Base-by-base conservation (phyloP, 192 early-diverging fungal species). In the Phycomyces nitens region DNA sequence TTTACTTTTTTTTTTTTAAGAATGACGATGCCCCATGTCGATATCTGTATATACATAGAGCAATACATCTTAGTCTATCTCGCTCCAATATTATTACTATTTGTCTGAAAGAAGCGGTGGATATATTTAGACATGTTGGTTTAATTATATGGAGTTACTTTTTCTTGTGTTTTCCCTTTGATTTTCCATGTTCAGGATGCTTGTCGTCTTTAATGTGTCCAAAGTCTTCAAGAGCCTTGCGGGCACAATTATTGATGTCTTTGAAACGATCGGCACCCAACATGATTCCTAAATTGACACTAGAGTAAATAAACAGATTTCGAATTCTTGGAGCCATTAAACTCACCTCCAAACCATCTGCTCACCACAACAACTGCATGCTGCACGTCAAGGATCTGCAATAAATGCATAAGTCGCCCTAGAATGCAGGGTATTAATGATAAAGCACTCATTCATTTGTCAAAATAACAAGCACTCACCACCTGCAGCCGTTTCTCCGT, bases 401-500 rank as follows among this genome's bases (percentile, higher is more conserved):
- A 71, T 63, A 98, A 73, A 76, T 96, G 92, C 11, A 85, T 73
- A 53, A 98, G 73, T 29, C 94, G 68, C 18, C 74, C 74, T 76
- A 44, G 6, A 24, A 14, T 16, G 20, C n/a, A n/a, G n/a, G n/a
- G n/a, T n/a, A n/a, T n/a, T n/a, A n/a, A n/a, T n/a, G 1, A 26
- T 18, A 66, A 15, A 69, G 14, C 12, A 60, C 54, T 70, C 75
- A 62, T n/a, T n/a, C n/a, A n/a, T n/a, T n/a, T n/a, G n/a, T n/a
- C n/a, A n/a, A n/a, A n/a, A n/a, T n/a, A n/a, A n/a, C n/a, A n/a
- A n/a, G n/a, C n/a, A 60, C 54, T 70, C 75, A 62, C 85, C 84
- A 14, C 95, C 95, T 5, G 95, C 95, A 1, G 93, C 93, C 2
- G 87, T 90, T 76, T 97, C 95, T 18, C 95, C 95, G 53, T 97